These are phyloP conservation scores for Madurella mycetomatis DNA, from an alignment of 2,329 filamentous ascomycete species.

Conservation along the genomic window DNA sequence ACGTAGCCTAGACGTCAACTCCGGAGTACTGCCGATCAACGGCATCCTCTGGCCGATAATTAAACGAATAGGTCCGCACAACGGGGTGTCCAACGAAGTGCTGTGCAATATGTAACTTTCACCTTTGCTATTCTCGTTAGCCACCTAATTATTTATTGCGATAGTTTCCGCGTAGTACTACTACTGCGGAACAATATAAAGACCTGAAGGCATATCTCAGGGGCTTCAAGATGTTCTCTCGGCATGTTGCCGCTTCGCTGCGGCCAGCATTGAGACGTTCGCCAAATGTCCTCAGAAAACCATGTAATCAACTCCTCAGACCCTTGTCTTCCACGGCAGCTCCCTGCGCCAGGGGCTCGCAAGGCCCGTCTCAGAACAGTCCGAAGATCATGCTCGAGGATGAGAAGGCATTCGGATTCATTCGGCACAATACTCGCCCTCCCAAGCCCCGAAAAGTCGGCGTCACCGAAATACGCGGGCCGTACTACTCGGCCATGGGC, in stretches of 20 bases:
- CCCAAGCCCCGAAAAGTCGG: constrained; percentile 45
- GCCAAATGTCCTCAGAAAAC: neutral
- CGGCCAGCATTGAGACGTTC: neutral
- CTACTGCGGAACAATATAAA: too few relatives aligned
- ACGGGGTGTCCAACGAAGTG: too few relatives aligned
- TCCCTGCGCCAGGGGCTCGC: neutral
- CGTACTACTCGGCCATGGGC: constrained; percentile 53
- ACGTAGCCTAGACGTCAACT: too few relatives aligned
- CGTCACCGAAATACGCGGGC: constrained; percentile 52
- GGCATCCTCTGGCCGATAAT: too few relatives aligned
- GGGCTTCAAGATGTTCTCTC: neutral
- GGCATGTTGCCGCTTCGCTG: neutral
- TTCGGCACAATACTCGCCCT: constrained; percentile 44
- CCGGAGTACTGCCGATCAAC: too few relatives aligned
- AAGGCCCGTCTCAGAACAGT: neutral
- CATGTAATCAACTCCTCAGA: neutral
- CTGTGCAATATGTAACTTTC: too few relatives aligned
- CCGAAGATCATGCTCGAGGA: constrained; percentile 42
- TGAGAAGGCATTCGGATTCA: constrained; percentile 46
- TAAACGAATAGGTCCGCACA: too few relatives aligned
- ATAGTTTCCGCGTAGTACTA: too few relatives aligned
- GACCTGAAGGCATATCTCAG: too few relatives aligned
- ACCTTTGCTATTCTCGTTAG: too few relatives aligned
- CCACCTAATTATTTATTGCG: too few relatives aligned
- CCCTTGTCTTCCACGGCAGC: neutral